Conservation (phyloP, 306 rosid genomes). For the Trichosanthes cucumerina region DNA sequence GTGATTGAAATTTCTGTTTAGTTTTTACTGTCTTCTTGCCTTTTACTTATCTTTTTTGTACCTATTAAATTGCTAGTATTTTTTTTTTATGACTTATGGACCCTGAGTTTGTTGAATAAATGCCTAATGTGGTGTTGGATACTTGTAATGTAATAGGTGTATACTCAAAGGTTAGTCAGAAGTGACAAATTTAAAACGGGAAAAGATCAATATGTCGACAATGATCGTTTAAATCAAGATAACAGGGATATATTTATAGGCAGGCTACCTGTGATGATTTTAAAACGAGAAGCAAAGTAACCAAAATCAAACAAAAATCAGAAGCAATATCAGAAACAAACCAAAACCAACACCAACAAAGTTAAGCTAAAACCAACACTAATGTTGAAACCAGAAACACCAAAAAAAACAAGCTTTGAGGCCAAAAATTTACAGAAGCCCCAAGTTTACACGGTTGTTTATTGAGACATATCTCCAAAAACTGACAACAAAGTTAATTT, state of each 20-base stretch:
- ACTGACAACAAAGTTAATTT: too few species aligned
- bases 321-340: too few species aligned
- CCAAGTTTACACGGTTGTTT: too few species aligned
- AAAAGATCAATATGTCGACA: slow-evolving; percentile 43
- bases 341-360: too few species aligned
- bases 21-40: not conserved
- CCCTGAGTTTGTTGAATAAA: not conserved
- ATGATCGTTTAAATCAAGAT: slow-evolving; percentile 17
- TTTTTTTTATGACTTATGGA: not conserved
- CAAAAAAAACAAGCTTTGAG: too few species aligned
- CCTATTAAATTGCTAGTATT: not conserved
- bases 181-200: slow-evolving; percentile 93
- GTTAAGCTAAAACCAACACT: too few species aligned
- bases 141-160: slow-evolving; percentile 42
- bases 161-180: slow-evolving; percentile 31
- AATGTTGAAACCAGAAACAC: too few species aligned
- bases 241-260: slow-evolving; percentile 56
- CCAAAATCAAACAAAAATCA: too few species aligned
- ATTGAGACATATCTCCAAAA: too few species aligned
- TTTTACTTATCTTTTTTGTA: not conserved
- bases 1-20: slow-evolving; percentile 21
- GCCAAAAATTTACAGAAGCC: too few species aligned
- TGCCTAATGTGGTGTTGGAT: slow-evolving; percentile 7
- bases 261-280: slow-evolving; percentile 67
- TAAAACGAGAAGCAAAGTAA: too few species aligned